Evolutionary conservation across 75 land plant genomes (phyloP), one percentile per base, ranked within the genome.

Genomic region (Adiantum capillusveneris): DNA sequence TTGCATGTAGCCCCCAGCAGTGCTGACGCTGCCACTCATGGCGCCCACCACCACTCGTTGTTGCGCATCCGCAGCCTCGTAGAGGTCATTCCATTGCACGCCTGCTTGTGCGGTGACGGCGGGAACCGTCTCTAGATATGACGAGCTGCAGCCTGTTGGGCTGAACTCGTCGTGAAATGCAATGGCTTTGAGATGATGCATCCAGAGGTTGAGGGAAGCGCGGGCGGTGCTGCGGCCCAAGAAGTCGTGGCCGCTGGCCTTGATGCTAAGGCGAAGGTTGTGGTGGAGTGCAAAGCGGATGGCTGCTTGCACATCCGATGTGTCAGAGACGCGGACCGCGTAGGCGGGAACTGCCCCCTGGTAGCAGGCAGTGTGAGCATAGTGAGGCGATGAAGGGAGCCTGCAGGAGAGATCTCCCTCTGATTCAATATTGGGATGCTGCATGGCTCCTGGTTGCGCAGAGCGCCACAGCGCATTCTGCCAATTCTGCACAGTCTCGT

Each of bases 241-340:
- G 46, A 25, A 62, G 46, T 68, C 71, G 18, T 68, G 71, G 30
- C 71, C 71, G 56, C 52, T 68, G 66, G 31, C 31, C 71, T 68
- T 68, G 44, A 68, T 30, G 16, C 44, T 67, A 27, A 68, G 54
- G 26, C 67, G 54, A 22, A 68, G 44, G 44, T 37, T 48, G 57
- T 68, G 39, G 26, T n/a, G 17, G 42, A 29, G 20, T 6, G 57
- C 71, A 36, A 68, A 68, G 25, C 48, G 30, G 57, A 68, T 41
- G 39, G 66, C 57, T 9, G 20, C 36, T 16, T 34, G 44, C 19
- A 62, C 68, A 55, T 68, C 57, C 2, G 19, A 18, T 2, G 31
- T 45, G 16, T 31, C 29, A 24, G 25, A 21, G 14, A 41, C 67
- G 14, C 28, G 28, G 29, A 69, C 69, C 0, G 66, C 69, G 46